Percentiles rank a stretch among this genome's conserved stretches.
These are phyloP conservation scores for Pseudogymnoascus sp. DNA, from an alignment of 2,329 filamentous ascomycete genomes.

Conservation along the genomic window DNA sequence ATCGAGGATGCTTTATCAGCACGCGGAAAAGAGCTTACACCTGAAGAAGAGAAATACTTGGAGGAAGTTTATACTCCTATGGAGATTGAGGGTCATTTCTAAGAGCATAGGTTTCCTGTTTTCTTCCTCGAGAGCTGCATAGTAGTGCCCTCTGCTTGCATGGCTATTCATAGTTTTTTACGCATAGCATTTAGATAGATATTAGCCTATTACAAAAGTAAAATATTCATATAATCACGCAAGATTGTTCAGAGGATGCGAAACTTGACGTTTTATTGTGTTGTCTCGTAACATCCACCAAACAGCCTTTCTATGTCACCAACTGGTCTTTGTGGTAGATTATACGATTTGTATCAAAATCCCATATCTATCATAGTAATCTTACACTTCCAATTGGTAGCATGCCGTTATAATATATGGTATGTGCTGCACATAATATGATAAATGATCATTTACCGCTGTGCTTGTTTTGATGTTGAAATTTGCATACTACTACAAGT, in stretches of 20 bases:
- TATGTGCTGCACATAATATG: too few relatives aligned
- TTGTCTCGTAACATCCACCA: not conserved
- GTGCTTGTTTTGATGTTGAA: not conserved
- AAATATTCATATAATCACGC: not conserved
- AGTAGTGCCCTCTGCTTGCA: too few relatives aligned
- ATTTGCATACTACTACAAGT: not conserved
- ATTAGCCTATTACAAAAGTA: not conserved
- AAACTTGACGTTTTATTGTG: not conserved
- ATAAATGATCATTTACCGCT: too few relatives aligned
- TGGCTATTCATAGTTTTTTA: not conserved
- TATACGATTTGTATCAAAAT: not conserved
- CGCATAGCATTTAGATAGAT: not conserved
- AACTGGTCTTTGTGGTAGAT: not conserved
- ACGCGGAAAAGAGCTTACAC: constrained; percentile 35
- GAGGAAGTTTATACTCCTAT: constrained; percentile 48
- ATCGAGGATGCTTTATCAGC: constrained; percentile 46
- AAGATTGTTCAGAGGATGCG: not conserved
- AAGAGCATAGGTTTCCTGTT: constrained; percentile 1
- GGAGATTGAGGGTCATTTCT: constrained; percentile 28
- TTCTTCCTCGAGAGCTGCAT: not conserved
- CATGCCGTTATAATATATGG: too few relatives aligned
- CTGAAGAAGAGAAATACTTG: constrained; percentile 46
- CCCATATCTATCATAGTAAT: not conserved
- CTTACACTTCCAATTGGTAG: not conserved
- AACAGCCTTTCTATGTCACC: not conserved